A percentile compares a stretch with the other conserved stretches of the same genome.
These are phyloP conservation scores for Entomortierella chlamydospora DNA, from an alignment of 192 early-diverging fungal genomes.

Conservation along the genomic window DNA sequence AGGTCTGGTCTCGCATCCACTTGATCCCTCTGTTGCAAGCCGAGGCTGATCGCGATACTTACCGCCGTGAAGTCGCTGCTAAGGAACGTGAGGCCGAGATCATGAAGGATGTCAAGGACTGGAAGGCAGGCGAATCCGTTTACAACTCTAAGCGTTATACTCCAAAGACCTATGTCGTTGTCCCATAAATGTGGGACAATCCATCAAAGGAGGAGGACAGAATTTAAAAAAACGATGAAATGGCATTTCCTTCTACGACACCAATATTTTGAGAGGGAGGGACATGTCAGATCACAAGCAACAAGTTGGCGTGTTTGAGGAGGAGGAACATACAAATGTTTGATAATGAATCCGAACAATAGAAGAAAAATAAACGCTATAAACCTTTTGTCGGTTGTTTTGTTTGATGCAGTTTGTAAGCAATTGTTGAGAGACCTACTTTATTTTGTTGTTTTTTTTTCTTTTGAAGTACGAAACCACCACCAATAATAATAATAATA, in stretches of 20 bases:
- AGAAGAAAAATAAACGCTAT: slow-evolving; percentile 6
- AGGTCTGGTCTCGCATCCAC: slow-evolving; percentile 93
- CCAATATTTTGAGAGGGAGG: not conserved
- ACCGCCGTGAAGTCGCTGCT: slow-evolving; percentile 82
- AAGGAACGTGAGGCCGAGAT: slow-evolving; percentile 81
- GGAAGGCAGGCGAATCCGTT: slow-evolving; percentile 85
- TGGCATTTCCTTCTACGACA: not conserved
- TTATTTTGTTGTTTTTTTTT: too few relatives aligned
- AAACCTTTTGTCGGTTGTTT: not conserved
- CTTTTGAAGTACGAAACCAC: too few relatives aligned
- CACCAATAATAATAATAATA: too few relatives aligned
- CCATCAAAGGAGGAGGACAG: not conserved
- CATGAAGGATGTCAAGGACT: slow-evolving; percentile 87
- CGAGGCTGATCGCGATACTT: slow-evolving; percentile 92
- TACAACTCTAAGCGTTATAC: slow-evolving; percentile 92
- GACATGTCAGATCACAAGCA: not conserved
- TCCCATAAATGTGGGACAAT: slow-evolving; percentile 63
- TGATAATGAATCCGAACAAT: not conserved
- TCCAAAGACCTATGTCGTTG: slow-evolving; percentile 71
- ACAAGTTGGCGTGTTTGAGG: not conserved
- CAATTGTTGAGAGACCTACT: too few relatives aligned
- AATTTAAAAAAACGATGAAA: not conserved
- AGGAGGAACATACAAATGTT: not conserved
- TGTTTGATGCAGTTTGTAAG: too few relatives aligned
- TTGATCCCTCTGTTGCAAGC: slow-evolving; percentile 92